These are phyloP conservation scores for Cryptococcus sp. DNA, from an alignment of 1,284 basidiomycete species.

Conservation along the genomic window DNA sequence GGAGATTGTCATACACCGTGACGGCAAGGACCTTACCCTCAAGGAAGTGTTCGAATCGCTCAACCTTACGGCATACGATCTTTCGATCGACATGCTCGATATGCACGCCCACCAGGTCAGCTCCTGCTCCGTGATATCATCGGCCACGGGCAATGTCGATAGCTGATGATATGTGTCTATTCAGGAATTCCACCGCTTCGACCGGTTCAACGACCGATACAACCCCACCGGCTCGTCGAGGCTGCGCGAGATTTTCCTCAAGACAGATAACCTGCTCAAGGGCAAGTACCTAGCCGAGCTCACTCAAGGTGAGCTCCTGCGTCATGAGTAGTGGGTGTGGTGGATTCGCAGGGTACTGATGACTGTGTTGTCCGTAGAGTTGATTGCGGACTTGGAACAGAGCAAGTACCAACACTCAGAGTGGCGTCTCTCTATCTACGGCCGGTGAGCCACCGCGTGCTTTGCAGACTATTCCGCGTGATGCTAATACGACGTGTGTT, in stretches of 20 bases:
- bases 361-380: constrained; percentile 57
- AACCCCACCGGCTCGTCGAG: constrained; percentile 74
- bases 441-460: constrained; percentile 54
- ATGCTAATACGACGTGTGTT: neutral
- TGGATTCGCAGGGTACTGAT: no score
- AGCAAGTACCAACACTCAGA: constrained; percentile 99
- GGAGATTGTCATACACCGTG: constrained; percentile 95
- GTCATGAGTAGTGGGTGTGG: neutral
- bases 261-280: constrained; percentile 92
- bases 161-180: neutral
- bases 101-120: constrained; percentile 93
- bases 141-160: neutral
- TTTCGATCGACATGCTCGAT: constrained; percentile 97
- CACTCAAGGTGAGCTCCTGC: constrained; percentile 64
- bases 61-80: constrained; percentile 91
- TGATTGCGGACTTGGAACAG: constrained; percentile 94
- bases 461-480: neutral
- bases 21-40: constrained; percentile 83
- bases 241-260: constrained; percentile 94
- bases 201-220: constrained; percentile 74
- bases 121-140: neutral
- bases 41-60: constrained; percentile 93
- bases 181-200: constrained; percentile 85
- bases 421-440: constrained; percentile 96
- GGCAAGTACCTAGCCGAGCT: constrained; percentile 94